A percentile compares a stretch with the other conserved stretches of the same genome.
These are phyloP conservation scores for Starmerella potacharoeniae DNA, from an alignment of 805 yeast genomes.

Conservation along the genomic window DNA sequence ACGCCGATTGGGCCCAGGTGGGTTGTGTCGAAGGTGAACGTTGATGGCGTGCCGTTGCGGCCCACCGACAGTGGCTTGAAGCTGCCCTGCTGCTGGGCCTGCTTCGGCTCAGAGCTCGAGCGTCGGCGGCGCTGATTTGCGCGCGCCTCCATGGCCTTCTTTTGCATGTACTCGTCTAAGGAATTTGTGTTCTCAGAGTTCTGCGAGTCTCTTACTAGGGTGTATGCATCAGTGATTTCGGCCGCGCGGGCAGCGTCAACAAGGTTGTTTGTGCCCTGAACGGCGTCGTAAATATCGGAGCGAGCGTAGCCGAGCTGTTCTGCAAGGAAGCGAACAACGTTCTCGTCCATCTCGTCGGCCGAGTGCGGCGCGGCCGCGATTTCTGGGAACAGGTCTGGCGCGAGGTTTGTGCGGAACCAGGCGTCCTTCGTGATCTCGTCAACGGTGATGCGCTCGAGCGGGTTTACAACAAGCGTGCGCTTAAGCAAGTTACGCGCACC, in stretches of 20 bases:
- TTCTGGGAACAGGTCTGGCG: constrained; percentile 64
- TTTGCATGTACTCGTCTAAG: constrained; percentile 21
- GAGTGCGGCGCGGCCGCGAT: constrained; percentile 24
- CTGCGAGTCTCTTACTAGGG: constrained; percentile 65
- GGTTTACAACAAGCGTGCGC: constrained; percentile 88
- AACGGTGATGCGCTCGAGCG: constrained; percentile 83
- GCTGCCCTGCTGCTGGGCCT: not conserved
- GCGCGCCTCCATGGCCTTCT: constrained; percentile 13
- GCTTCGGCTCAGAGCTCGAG: constrained; percentile 2
- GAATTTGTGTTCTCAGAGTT: constrained; percentile 29
- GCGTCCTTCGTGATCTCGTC: constrained; percentile 87
- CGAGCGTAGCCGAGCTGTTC: constrained; percentile 81
- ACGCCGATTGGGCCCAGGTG: constrained; percentile 28
- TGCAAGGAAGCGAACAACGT: constrained; percentile 60
- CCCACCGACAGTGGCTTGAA: constrained; percentile 19
- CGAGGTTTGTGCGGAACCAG: constrained; percentile 77
- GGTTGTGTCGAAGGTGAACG: constrained; percentile 31
- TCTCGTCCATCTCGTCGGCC: constrained; percentile 45
- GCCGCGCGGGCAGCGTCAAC: constrained; percentile 37
- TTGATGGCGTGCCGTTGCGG: constrained; percentile 27
- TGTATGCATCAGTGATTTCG: constrained; percentile 79
- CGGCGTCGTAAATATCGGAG: constrained; percentile 62
- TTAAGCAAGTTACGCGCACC: constrained; percentile 79
- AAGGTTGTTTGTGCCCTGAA: constrained; percentile 32
- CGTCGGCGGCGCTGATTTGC: constrained; percentile 7